Evolutionary conservation across 208 protist species (phyloP).

Genomic region (Acanthamoeba royreba): DNA sequence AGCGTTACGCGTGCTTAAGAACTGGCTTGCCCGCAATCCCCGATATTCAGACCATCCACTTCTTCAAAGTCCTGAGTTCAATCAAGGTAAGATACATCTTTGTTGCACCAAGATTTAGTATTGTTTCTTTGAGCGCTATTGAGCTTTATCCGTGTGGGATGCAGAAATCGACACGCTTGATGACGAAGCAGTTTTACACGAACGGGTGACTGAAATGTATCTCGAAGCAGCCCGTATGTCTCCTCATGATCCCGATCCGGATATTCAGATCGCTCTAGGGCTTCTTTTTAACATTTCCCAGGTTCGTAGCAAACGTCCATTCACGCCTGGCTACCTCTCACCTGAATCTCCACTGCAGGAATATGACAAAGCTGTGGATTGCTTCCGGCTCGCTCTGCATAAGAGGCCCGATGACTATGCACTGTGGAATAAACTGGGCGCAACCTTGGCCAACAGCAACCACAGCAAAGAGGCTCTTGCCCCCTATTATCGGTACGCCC

Average conservation of each 20-base stretch:
- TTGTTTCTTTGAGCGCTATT: no score
- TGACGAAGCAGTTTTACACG: neutral
- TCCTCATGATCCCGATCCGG: conserved; percentile 58
- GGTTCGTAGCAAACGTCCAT: no score
- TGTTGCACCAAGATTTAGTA: no score
- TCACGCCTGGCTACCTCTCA: no score
- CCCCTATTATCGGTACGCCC: conserved; percentile 54
- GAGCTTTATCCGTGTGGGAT: no score
- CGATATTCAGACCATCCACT: conserved; percentile 11
- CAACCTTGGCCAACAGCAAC: conserved; percentile 70
- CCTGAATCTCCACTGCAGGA: neutral
- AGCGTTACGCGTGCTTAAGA: conserved; percentile 26
- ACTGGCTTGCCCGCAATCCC: conserved; percentile 50
- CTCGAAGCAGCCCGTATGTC: conserved; percentile 55
- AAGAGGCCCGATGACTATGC: conserved; percentile 65
- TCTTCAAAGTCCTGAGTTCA: neutral
- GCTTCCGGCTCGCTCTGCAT: conserved; percentile 67
- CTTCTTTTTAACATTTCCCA: conserved; percentile 69
- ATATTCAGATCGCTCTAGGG: conserved; percentile 71
- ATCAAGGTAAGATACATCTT: neutral
- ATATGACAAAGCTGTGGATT: conserved; percentile 76
- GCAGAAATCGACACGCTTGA: neutral
- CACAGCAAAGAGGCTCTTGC: conserved; percentile 67
- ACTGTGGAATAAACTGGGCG: conserved; percentile 77
- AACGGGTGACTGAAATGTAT: conserved; percentile 52